Conservation (phyloP, 2,329 filamentous ascomycete genomes). For the Aspergillus fumigatus region DNA sequence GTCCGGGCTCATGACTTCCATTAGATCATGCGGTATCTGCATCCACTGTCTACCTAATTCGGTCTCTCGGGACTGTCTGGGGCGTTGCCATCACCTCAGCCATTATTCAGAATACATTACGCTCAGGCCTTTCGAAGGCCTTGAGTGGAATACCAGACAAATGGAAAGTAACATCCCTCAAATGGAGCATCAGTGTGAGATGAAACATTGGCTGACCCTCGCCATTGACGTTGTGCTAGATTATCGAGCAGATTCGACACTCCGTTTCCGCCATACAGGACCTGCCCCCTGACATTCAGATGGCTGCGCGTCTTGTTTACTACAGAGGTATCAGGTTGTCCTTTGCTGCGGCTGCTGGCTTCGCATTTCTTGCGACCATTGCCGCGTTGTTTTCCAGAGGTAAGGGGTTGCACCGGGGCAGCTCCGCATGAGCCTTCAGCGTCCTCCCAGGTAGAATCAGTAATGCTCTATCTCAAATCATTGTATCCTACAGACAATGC, state of each 20-base stretch:
- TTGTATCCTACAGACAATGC: neutral
- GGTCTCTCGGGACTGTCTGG: conserved; percentile 61
- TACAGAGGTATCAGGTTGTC: conserved; percentile 55
- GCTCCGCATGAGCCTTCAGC: neutral
- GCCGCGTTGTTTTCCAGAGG: conserved; percentile 46
- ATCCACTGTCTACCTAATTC: conserved; percentile 60
- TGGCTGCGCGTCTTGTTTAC: conserved; percentile 55
- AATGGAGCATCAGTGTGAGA: neutral
- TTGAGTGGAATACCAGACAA: conserved; percentile 55
- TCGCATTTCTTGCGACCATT: conserved; percentile 48
- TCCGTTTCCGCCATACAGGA: conserved; percentile 54
- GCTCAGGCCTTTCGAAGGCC: conserved; percentile 49
- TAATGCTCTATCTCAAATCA: neutral
- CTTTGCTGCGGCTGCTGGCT: conserved; percentile 52
- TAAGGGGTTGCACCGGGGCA: conserved; percentile 22
- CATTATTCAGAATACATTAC: conserved; percentile 60
- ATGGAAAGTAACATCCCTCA: conserved; percentile 48
- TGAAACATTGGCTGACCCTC: conserved; percentile 21
- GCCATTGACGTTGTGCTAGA: conserved; percentile 34
- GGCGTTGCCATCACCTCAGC: conserved; percentile 60
- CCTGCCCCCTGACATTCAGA: conserved; percentile 54
- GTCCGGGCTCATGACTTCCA: neutral
- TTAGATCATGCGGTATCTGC: conserved; percentile 60
- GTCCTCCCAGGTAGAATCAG: neutral
- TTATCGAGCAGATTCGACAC: conserved; percentile 59